Percentiles rank a stretch among this genome's conserved stretches.
These are phyloP conservation scores for Babesia ovis DNA, from an alignment of 169 alveolate genomes.

Conservation along the genomic window DNA sequence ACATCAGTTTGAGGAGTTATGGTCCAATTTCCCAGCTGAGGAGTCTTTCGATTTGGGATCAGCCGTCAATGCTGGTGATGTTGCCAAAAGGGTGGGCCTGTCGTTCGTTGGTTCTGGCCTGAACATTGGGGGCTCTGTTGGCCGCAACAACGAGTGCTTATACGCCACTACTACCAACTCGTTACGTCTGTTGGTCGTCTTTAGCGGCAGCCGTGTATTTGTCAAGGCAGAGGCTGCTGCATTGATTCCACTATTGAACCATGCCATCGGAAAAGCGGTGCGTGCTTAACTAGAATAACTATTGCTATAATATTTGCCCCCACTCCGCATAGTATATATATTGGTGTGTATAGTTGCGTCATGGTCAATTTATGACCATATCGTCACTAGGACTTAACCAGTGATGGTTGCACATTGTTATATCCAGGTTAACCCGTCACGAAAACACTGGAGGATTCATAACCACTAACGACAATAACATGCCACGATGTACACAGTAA, in stretches of 20 bases:
- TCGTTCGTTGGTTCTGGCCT: constrained; percentile 35
- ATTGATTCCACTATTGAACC: constrained; percentile 43
- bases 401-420: not conserved
- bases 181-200: constrained; percentile 31
- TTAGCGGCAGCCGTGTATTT: constrained; percentile 9
- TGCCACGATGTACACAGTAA: too few relatives aligned
- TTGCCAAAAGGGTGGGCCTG: constrained; percentile 8
- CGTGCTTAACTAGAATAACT: not conserved
- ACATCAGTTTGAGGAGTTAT: constrained; percentile 35
- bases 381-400: not conserved
- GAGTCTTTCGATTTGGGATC: constrained; percentile 6
- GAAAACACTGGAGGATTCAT: too few relatives aligned
- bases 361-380: too few relatives aligned
- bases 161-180: constrained; percentile 63
- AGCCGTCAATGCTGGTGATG: not conserved
- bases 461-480: too few relatives aligned
- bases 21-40: constrained; percentile 21
- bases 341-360: too few relatives aligned
- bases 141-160: constrained; percentile 18
- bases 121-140: constrained; percentile 17
- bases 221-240: constrained; percentile 64
- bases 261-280: constrained; percentile 42
- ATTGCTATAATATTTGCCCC: too few relatives aligned
- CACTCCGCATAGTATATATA: too few relatives aligned
- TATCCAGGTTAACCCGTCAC: too few relatives aligned